Percentiles rank a stretch among this genome's conserved stretches.
phyloP scores from a whole-genome alignment of 805 yeast genomes.

The Zygosaccharomyces siamensis region DNA sequence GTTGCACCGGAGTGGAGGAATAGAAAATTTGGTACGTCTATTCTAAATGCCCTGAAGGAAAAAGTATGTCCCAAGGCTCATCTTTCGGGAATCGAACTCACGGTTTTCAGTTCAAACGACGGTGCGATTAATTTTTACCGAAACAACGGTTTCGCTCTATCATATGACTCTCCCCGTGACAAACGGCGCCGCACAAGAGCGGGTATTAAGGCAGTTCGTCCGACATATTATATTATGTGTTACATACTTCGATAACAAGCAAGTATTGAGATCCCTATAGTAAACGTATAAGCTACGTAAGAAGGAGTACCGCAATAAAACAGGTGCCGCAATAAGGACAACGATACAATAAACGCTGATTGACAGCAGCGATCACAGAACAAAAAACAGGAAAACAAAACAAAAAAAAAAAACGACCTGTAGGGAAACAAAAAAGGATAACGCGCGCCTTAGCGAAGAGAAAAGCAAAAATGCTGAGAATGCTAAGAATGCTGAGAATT shows the following conservation, averaged over 20 bases:
- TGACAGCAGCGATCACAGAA: no score
- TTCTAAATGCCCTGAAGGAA: constrained; percentile 9
- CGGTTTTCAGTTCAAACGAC: constrained; percentile 29
- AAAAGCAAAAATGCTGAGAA: neutral
- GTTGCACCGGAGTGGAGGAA: constrained; percentile 15
- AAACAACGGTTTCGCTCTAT: constrained; percentile 17
- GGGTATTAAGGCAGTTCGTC: neutral
- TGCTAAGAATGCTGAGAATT: neutral
- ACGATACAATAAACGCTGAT: no score
- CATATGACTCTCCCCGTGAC: constrained; percentile 25
- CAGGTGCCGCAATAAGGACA: no score
- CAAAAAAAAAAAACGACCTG: no score
- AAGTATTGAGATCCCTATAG: no score
- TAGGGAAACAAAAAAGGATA: no score
- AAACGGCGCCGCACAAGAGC: neutral
- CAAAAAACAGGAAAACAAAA: no score
- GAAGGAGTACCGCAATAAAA: no score
- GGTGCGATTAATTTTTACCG: constrained; percentile 25
- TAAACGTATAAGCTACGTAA: no score
- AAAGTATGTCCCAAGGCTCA: neutral
- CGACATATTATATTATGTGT: constrained; percentile 11
- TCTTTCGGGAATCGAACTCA: constrained; percentile 24
- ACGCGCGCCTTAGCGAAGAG: neutral
- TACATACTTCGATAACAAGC: neutral
- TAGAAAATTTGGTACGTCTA: constrained; percentile 20